Evolutionary conservation across 257 asterid genomes (phyloP), one percentile per base, ranked within the genome.

Genomic region (Jacaranda copaia): DNA sequence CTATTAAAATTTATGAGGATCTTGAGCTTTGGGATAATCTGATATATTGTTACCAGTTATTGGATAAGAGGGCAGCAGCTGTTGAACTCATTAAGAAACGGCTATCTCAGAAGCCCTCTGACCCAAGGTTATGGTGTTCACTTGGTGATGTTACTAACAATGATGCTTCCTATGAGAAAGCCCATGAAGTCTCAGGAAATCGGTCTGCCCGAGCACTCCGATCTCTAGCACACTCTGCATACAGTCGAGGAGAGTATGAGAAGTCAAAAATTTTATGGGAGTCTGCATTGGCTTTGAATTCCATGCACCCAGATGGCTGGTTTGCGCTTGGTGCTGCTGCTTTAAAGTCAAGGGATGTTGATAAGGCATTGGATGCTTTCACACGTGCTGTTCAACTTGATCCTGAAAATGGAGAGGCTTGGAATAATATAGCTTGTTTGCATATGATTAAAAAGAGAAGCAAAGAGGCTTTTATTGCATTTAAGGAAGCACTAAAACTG

Each of bases 21-120:
- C 99, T 95, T 65, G 99, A 95, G 89, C 92, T 93, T 45, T 95
- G 99, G 99, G 99, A 95, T 85, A 91, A 91, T 85, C 85, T 95
- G 69, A 95, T 95, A 63, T 73, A 85, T 64, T 93, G 98, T 81
- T 95, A 93, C 81, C 89, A 88, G 80, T 58, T 91, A 80, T 80
- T 93, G 92, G 97, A 91, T 79, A 95, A 93, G 85, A 95, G 90
- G 89, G 85, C 98, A 66, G 98, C 97, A 46, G 97, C 97, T 9
- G 94, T 93, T 63, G 97, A 93, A 43, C 98, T 95, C 75, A 91
- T 93, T 60, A 88, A 84, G 72, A 79, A 76, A 64, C 86, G 88
- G 57, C 81, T 95, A 32, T 81, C 85, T 38, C 89, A 90, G 72
- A 90, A 87, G 80, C 97, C 99, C 35, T 77, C 77, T 61, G 98